Base-by-base conservation (phyloP, 352 stramenopile species). In the Phytopythium cucurbitacearum region DNA sequence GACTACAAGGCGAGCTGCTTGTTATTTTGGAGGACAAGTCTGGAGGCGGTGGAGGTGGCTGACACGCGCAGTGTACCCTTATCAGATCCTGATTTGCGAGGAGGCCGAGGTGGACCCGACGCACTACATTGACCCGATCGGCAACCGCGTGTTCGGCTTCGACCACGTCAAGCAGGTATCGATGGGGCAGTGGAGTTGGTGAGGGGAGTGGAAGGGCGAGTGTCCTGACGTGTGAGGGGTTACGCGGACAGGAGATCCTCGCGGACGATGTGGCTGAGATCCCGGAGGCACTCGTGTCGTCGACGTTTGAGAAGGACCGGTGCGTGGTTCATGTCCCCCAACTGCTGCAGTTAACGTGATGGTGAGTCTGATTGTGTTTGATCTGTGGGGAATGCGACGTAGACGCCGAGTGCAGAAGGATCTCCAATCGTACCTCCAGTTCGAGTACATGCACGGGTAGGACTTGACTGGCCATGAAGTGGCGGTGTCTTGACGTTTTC, bases 81-180 rank as follows among this genome's bases (percentile, higher is more conserved):
- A 44, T 44, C 54, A 90, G 73, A 80, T 94, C 32, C 59, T 94
- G 49, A 91, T 94, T 45, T 94, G 84, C 42, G 60, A 85, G 51
- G 84, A 92, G 51, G 78, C 67, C 42, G 73, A 94, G 64, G 70
- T 97, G 45, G 86, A 96, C 53, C 54, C 69, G 10, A 75, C 69
- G 16, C 86, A 95, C 59, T 97, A 96, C 62, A 54, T 95, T 10
- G 89, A 96, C 55, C 73, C 82, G 28, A 82, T 83, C 39, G 78
- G 73, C 43, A 81, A 80, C 52, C 76, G 71, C 53, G 69, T 94
- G 48, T 71, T 95, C 37, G 79, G 73, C 21, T 92, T 97, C 57
- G 87, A 97, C 67, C 89, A 96, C 56, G 78, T 95, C 47, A 93
- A 87, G 62, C 71, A 85, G 69, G 57, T 71, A 63, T 37, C 40